Base-by-base conservation (phyloP, 495 filamentous ascomycete genomes). In the Echria macrotheca region DNA sequence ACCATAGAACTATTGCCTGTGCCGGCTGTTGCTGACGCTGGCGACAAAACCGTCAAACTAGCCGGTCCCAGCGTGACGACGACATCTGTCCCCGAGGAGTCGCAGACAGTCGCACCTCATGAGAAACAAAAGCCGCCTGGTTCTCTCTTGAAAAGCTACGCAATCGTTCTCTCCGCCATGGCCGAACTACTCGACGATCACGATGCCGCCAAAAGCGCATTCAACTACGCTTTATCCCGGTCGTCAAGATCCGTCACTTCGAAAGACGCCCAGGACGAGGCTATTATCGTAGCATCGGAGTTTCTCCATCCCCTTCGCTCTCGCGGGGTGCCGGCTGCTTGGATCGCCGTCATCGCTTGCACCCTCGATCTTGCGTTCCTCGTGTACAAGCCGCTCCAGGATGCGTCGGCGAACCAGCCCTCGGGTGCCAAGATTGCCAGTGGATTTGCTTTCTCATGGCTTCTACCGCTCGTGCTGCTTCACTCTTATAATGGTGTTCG, bases 361-460 rank as follows among this genome's bases (percentile, higher is more conserved):
- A 12, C 22, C 5, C 4, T 40, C 5, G 37, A 40, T 22, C 19
- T 40, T 5, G 18, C 22, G 37, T 40, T 40, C 18, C 18, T 40
- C 12, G 22, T 40, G 9, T 19, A 19, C 17, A 9, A 3, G 15
- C 14, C 37, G 15, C 37, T 40, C 8, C 5, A 40, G 19, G 12
- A 40, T 5, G 11, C 9, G 37, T 6, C 19, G 5, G 18, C 18
- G 15, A 19, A 40, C 9, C 19, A 18, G 15, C 17, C 37, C 4
- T 40, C 37, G 2, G 33, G 37, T 12, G 37, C 37, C 12, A 40
- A 40, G 37, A 40, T 40, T 21, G 37, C 37, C 5, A 40, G 37
- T 18, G 37, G 12, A 3, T 9, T 19, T 19, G 37, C 37, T 18
- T 40, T 40, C 37, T 40, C 37, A 6, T 40, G 37, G 37, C 19